phyloP scores from a whole-genome alignment of 805 yeast genomes.

The Sungouiella thailandica region DNA sequence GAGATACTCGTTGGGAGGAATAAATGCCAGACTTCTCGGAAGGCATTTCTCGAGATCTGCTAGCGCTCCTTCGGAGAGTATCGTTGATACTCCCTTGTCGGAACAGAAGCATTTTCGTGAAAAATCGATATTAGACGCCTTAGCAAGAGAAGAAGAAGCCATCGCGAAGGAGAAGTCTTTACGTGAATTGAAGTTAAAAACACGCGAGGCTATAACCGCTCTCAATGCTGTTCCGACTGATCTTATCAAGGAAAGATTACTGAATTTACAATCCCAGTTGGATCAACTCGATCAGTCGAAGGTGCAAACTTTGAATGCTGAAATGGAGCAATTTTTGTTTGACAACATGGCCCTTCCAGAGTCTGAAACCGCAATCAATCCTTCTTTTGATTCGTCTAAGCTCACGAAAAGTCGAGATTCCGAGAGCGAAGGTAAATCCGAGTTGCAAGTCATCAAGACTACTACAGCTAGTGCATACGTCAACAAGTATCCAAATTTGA shows the following conservation, averaged over 20 bases:
- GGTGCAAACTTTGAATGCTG: slow-evolving; percentile 36
- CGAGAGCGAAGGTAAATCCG: slow-evolving; percentile 6
- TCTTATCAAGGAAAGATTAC: slow-evolving; percentile 25
- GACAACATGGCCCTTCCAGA: slow-evolving; percentile 29
- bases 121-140: slow-evolving; percentile 37
- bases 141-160: slow-evolving; percentile 41
- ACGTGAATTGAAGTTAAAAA: slow-evolving; percentile 26
- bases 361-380: not conserved
- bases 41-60: no score
- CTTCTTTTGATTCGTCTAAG: not conserved
- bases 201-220: slow-evolving; percentile 23
- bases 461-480: slow-evolving; percentile 29
- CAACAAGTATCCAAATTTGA: slow-evolving; percentile 54
- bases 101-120: slow-evolving; percentile 31
- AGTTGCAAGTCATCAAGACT: slow-evolving; percentile 20
- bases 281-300: slow-evolving; percentile 23
- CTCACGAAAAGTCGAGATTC: no score
- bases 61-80: no score
- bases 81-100: not conserved
- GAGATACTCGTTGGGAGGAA: no score
- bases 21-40: no score
- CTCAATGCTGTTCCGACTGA: slow-evolving; percentile 32
- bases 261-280: slow-evolving; percentile 27
- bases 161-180: slow-evolving; percentile 29
- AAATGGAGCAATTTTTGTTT: slow-evolving; percentile 34